Base-by-base conservation (phyloP, 257 asterid genomes). In the Salvia splendens region DNA sequence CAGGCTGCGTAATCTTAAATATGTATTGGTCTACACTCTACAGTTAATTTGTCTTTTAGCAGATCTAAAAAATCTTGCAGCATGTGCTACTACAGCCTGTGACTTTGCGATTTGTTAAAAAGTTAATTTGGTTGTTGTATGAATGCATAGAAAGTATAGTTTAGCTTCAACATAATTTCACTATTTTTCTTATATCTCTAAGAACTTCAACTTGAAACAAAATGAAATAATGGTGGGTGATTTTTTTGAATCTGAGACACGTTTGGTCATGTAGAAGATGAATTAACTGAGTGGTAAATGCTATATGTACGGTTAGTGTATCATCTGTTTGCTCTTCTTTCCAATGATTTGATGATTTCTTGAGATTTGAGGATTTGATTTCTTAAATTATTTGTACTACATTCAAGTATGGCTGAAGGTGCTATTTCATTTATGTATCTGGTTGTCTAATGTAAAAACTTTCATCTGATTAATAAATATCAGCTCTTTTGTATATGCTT, bases 351-450 rank as follows among this genome's bases (percentile, higher is more conserved):
- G 30, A 11, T 6, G 41, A 51, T 28, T 65, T 50, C 50, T 51
- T 51, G 10, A 36, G 51, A 65, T 65, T 12, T 12, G 3, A 17
- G 38, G 16, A 11, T 64, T 46, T 47, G 20, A 50, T 65, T 65
- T 49, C 11, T 32, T 7, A 5, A 16, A 48, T 50, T 6, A 49
- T 50, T 5, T 65, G 12, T 49, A 64, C 70, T 41, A n/a, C 33
- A 7, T 8, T 10, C 16, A 33, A 30, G 17, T 45, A 14, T 14
- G 57, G 28, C 40, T 46, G 43, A 14, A 48, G 9, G 12, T 46
- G 74, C 28, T 36, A 33, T 33, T 20, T 69, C 12, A 8, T 56
- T 45, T 16, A 56, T 56, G 66, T 50, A 68, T 11, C 52, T 20
- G 32, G 53, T 53, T 3, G 5, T 12, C 6, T 51, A 8, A 4